A percentile compares a stretch with the other conserved stretches of the same genome.
phyloP scores from a whole-genome alignment of 345 rosid species.

The Viola odorata region DNA sequence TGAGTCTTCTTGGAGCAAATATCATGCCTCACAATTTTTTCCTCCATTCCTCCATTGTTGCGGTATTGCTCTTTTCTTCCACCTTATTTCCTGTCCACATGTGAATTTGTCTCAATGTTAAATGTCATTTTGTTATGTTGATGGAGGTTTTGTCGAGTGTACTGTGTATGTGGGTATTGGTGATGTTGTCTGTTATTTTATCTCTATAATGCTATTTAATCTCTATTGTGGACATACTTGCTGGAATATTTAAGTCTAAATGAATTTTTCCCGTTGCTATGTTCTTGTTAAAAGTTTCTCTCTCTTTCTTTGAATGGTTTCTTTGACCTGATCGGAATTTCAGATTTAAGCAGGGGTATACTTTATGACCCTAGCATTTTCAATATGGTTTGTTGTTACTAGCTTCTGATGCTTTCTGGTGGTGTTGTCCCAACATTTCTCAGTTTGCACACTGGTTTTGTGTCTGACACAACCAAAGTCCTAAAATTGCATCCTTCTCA shows the following conservation, averaged over 20 bases:
- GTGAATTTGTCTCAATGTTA: background rate
- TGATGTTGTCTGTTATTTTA: background rate
- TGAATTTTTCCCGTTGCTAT: too few species aligned
- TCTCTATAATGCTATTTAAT: background rate
- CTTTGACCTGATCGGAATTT: too few species aligned
- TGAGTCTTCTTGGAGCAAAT: conserved; percentile 98
- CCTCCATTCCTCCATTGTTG: conserved; percentile 81
- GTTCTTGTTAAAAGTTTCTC: too few species aligned
- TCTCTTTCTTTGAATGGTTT: too few species aligned
- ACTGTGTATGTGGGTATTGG: background rate
- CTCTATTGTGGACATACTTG: background rate
- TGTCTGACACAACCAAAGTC: background rate
- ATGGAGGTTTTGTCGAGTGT: background rate
- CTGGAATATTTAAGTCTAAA: too few species aligned
- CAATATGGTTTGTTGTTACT: background rate
- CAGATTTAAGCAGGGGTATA: too few species aligned
- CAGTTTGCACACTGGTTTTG: background rate
- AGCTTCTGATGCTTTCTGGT: background rate
- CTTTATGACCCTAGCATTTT: too few species aligned
- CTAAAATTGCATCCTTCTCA: background rate
- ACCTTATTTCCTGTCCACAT: too few species aligned
- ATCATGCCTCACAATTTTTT: conserved; percentile 95
- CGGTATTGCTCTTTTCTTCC: conserved; percentile 39
- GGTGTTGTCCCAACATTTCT: background rate
- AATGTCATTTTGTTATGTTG: conserved; percentile 3